Conservation (phyloP, 768 basidiomycete genomes). For the Lactifluus volemus region DNA sequence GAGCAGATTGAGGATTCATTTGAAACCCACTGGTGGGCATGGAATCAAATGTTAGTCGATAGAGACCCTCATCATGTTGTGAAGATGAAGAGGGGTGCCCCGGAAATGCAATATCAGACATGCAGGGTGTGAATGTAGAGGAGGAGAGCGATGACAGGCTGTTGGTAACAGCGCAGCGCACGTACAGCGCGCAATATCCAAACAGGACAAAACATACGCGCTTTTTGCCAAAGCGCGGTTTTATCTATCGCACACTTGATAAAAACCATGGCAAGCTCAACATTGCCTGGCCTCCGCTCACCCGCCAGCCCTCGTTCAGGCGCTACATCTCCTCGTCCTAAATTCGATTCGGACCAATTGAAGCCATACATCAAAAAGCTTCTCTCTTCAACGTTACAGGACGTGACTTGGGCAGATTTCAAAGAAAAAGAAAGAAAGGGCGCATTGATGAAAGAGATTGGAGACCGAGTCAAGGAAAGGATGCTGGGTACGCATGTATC, state of each 20-base stretch:
- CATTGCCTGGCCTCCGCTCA: slow-evolving; percentile 43
- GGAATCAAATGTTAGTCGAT: slow-evolving; percentile 44
- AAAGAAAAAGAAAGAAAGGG: slow-evolving; percentile 64
- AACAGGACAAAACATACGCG: slow-evolving; percentile 14
- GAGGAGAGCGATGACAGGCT: background rate
- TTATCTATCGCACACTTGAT: background rate
- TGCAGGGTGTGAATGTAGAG: slow-evolving; percentile 24
- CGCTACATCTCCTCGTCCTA: slow-evolving; percentile 45
- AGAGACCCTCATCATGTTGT: slow-evolving; percentile 42
- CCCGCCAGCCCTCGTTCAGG: slow-evolving; percentile 53
- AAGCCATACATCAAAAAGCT: slow-evolving; percentile 79
- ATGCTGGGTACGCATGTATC: slow-evolving; percentile 45
- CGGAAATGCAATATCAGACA: slow-evolving; percentile 67
- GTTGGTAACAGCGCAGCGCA: background rate
- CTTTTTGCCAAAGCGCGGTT: background rate
- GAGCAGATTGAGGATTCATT: slow-evolving; percentile 73
- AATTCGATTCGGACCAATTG: slow-evolving; percentile 65
- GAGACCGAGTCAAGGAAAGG: slow-evolving; percentile 75
- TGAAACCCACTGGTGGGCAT: slow-evolving; percentile 45
- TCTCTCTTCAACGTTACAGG: slow-evolving; percentile 58
- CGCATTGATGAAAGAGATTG: slow-evolving; percentile 75
- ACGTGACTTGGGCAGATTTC: slow-evolving; percentile 54
- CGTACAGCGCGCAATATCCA: background rate
- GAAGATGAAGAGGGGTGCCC: slow-evolving; percentile 35
- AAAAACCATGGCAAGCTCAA: slow-evolving; percentile 6